These are phyloP conservation scores for Ustilago tritici DNA, from an alignment of 1,284 basidiomycete genomes.

Conservation along the genomic window DNA sequence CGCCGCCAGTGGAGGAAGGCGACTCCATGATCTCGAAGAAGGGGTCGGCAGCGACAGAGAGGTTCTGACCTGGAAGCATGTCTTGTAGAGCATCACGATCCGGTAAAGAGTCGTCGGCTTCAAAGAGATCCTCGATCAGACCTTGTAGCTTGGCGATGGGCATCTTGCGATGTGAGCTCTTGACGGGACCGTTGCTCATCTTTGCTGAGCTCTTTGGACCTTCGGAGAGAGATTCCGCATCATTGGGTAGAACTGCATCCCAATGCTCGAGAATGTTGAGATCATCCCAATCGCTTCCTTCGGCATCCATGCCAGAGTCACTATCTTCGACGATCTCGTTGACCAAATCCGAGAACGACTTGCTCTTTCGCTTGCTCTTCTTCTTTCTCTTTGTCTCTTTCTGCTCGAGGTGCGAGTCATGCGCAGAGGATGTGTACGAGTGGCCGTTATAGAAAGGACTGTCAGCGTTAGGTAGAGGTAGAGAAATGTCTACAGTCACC, in stretches of 20 bases:
- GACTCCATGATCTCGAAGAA: conserved; percentile 54
- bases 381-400: conserved; percentile 29
- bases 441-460: neutral
- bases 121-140: conserved; percentile 85
- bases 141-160: conserved; percentile 80
- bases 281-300: conserved; percentile 55
- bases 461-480: neutral
- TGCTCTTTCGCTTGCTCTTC: conserved; percentile 27
- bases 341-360: conserved; percentile 34
- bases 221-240: conserved; percentile 14
- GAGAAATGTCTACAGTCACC: conserved; percentile 13
- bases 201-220: conserved; percentile 26
- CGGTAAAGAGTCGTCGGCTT: conserved; percentile 84
- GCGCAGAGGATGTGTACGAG: neutral
- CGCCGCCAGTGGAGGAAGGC: conserved; percentile 24
- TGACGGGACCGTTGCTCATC: conserved; percentile 51
- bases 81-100: conserved; percentile 75
- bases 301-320: conserved; percentile 48
- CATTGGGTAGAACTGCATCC: conserved; percentile 8
- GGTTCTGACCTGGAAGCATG: conserved; percentile 74
- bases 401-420: neutral
- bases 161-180: conserved; percentile 41
- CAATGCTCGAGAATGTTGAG: conserved; percentile 36
- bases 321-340: conserved; percentile 46
- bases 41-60: conserved; percentile 76